phyloP scores from a whole-genome alignment of 805 yeast genomes.

The Hyphopichia homilentoma region DNA sequence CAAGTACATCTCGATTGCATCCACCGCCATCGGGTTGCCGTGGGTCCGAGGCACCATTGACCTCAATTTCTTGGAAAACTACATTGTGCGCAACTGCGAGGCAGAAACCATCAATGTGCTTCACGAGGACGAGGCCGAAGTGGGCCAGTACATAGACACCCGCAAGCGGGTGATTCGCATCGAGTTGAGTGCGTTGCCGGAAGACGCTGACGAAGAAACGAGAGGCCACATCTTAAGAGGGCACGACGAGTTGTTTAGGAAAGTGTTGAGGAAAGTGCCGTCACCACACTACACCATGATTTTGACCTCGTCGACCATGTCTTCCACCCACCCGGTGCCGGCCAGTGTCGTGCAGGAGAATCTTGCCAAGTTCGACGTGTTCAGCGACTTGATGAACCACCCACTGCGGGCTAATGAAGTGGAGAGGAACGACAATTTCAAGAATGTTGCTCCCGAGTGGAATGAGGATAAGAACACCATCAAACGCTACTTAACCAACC shows the following conservation, averaged over 20 bases:
- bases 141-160: slow-evolving; percentile 58
- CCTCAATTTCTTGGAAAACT: slow-evolving; percentile 38
- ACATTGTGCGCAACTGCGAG: slow-evolving; percentile 47
- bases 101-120: slow-evolving; percentile 41
- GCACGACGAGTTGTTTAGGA: slow-evolving; percentile 48
- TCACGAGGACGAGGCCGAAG: slow-evolving; percentile 41
- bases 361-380: slow-evolving; percentile 40
- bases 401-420: slow-evolving; percentile 47
- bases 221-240: slow-evolving; percentile 27
- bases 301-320: slow-evolving; percentile 38
- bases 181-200: slow-evolving; percentile 48
- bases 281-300: slow-evolving; percentile 67
- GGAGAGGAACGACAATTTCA: slow-evolving; percentile 49
- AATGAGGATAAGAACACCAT: slow-evolving; percentile 23
- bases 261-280: slow-evolving; percentile 64
- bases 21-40: slow-evolving; percentile 60
- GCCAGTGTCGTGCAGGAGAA: slow-evolving; percentile 22
- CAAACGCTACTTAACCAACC: slow-evolving; percentile 25
- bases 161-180: slow-evolving; percentile 59
- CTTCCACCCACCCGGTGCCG: slow-evolving; percentile 28
- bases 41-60: slow-evolving; percentile 41
- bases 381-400: slow-evolving; percentile 55
- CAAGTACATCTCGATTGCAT: slow-evolving; percentile 50
- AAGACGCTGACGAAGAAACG: slow-evolving; percentile 12
- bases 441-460: slow-evolving; percentile 24